Percentiles rank a stretch among this genome's conserved stretches.
Conservation (phyloP, 345 rosid species). For the Eucalyptus urophylla region DNA sequence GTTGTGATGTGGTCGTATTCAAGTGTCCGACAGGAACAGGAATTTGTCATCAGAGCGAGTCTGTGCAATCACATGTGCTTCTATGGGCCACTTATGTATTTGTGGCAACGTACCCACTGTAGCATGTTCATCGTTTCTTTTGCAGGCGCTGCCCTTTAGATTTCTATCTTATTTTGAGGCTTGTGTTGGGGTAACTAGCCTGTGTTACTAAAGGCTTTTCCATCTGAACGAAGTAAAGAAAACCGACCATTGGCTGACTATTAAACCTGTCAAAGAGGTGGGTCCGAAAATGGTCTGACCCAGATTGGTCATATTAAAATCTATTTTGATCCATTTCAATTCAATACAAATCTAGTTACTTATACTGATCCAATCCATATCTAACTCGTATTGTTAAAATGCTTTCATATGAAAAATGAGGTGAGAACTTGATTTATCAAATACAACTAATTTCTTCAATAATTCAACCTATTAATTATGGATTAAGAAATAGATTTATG, state of each 20-base stretch:
- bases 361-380: no score
- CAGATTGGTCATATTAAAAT: fast-evolving
- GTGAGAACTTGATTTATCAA: neutral
- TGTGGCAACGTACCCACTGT: neutral
- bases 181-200: neutral
- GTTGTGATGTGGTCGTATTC: neutral
- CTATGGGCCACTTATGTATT: neutral
- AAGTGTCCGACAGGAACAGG: neutral
- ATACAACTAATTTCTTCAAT: no score
- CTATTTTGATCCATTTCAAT: no score
- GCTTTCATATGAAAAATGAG: neutral
- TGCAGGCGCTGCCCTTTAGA: neutral
- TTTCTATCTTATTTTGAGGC: neutral
- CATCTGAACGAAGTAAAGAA: neutral
- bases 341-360: no score
- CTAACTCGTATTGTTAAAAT: no score
- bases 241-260: no score
- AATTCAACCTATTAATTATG: no score
- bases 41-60: neutral
- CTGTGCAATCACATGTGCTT: neutral
- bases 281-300: neutral
- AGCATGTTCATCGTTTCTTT: neutral
- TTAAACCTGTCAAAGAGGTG: neutral
- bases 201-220: neutral
- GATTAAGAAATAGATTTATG: no score